Evolutionary conservation across 1,139 yeast species (phyloP).

Genomic region (Debaryomyces udenii): DNA sequence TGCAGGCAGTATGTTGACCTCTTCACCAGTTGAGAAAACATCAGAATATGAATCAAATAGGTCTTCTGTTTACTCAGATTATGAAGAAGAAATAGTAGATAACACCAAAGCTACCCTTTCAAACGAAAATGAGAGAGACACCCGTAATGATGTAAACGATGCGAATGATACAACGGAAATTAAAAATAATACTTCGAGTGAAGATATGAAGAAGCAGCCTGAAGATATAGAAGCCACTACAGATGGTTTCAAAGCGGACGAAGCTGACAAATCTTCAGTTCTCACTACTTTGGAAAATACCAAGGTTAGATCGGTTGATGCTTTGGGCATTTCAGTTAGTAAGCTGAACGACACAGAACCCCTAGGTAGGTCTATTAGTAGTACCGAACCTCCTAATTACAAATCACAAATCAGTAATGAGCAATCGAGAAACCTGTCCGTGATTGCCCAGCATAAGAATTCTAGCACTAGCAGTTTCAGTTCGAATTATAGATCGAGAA

Average conservation of each 20-base stretch:
- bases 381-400: background rate
- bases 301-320: background rate
- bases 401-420: background rate
- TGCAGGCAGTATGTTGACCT: background rate
- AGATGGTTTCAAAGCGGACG: background rate
- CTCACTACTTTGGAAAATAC: background rate
- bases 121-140: background rate
- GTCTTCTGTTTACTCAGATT: constrained; percentile 26
- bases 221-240: background rate
- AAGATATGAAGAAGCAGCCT: background rate
- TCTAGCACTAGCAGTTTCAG: constrained; percentile 31
- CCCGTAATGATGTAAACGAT: background rate
- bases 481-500: constrained; percentile 34
- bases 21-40: background rate
- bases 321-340: background rate
- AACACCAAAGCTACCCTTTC: background rate
- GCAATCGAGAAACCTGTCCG: background rate
- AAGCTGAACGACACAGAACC: background rate
- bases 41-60: constrained; percentile 16
- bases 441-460: constrained; percentile 17
- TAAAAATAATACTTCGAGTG: background rate
- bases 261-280: background rate
- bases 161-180: background rate
- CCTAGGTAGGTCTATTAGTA: background rate
- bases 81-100: constrained; percentile 9